Evolutionary conservation across 2,329 filamentous ascomycete species (phyloP).

Genomic region (Nectriaceae sp.): DNA sequence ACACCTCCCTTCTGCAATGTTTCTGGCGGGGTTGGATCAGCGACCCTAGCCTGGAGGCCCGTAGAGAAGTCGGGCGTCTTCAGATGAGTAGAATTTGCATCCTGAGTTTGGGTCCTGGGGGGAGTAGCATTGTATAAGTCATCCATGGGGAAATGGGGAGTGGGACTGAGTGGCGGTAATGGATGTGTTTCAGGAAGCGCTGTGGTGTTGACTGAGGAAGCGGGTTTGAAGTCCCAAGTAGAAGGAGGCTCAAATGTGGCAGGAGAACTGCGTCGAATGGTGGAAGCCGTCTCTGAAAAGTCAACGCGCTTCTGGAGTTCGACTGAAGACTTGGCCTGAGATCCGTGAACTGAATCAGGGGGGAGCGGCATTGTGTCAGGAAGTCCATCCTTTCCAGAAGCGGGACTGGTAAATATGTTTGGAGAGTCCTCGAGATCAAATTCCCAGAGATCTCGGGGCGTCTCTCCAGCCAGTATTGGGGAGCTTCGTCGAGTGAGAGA

Average conservation of each 20-base stretch:
- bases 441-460: constrained; percentile 19
- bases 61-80: no score
- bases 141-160: constrained; percentile 27
- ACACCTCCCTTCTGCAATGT: constrained; percentile 1
- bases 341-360: not conserved
- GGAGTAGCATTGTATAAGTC: constrained; percentile 31
- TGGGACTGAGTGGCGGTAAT: not conserved
- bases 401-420: constrained; percentile 34
- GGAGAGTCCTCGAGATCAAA: constrained; percentile 25
- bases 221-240: constrained; percentile 15
- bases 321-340: not conserved
- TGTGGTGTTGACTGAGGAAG: constrained; percentile 3
- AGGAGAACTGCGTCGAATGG: constrained; percentile 34
- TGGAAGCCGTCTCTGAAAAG: constrained; percentile 40
- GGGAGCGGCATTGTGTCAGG: constrained; percentile 35
- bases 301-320: constrained; percentile 20
- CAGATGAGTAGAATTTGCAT: no score
- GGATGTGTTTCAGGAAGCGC: constrained; percentile 2
- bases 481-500: constrained; percentile 33
- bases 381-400: constrained; percentile 21
- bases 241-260: no score
- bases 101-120: no score
- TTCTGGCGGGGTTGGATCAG: constrained; percentile 3
- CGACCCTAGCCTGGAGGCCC: no score
- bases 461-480: constrained; percentile 19